Evolutionary conservation across 2,329 filamentous ascomycete species (phyloP).

Genomic region (Pezicula radicicola): DNA sequence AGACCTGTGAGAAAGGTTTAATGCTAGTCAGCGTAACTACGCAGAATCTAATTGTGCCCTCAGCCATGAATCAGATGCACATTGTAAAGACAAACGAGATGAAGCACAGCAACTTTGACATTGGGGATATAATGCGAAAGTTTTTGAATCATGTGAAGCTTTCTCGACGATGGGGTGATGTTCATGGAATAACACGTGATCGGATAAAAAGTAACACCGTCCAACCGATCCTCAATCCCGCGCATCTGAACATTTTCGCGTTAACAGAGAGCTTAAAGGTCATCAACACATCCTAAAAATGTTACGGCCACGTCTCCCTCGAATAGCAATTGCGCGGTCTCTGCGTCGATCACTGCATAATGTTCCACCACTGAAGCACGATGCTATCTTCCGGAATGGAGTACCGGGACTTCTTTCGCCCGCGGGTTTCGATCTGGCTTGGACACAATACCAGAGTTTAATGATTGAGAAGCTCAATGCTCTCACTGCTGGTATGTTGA

Average conservation of each 20-base stretch:
- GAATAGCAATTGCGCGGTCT: conserved; percentile 16
- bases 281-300: conserved; percentile 18
- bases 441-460: conserved; percentile 76
- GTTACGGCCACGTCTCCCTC: conserved; percentile 28
- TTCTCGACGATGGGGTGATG: neutral
- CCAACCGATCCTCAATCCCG: neutral
- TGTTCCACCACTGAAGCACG: conserved; percentile 43
- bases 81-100: no score
- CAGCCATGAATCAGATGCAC: no score
- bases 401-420: conserved; percentile 70
- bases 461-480: conserved; percentile 75
- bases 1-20: no score
- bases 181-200: neutral
- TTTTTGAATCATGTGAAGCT: no score
- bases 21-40: no score
- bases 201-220: neutral
- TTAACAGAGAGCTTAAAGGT: conserved; percentile 37
- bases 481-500: conserved; percentile 63
- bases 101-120: no score
- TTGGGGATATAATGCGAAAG: no score
- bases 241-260: conserved; percentile 80
- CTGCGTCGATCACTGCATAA: conserved; percentile 42
- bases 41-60: no score
- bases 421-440: conserved; percentile 71
- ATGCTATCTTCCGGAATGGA: conserved; percentile 38